Conservation (phyloP, 1,139 yeast species). For the Wickerhamiella pararugosa region DNA sequence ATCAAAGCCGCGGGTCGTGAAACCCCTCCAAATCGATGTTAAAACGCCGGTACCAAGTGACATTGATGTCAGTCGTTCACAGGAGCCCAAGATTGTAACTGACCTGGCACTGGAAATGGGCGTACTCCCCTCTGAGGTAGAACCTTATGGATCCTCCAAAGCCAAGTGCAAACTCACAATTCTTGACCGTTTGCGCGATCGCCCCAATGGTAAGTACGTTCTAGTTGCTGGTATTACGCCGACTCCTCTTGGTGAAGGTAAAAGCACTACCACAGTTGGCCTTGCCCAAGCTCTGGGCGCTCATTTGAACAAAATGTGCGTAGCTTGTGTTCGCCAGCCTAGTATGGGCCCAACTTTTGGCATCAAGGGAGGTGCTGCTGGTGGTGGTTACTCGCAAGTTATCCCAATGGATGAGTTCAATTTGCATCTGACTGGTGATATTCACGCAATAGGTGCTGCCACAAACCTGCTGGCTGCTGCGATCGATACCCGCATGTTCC, state of each 20-base stretch:
- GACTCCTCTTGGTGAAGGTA: conserved; percentile 97
- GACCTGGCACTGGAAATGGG: conserved; percentile 78
- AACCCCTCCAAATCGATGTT: conserved; percentile 52
- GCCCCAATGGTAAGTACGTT: conserved; percentile 73
- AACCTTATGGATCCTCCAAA: conserved; percentile 80
- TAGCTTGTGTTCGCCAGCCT: conserved; percentile 96
- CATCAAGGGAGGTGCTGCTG: conserved; percentile 98
- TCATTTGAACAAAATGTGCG: conserved; percentile 68
- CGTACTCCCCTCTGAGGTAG: conserved; percentile 64
- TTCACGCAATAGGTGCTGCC: conserved; percentile 94
- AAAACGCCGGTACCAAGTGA: conserved; percentile 89
- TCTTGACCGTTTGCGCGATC: conserved; percentile 50
- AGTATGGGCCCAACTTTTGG: conserved; percentile 99
- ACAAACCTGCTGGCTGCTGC: conserved; percentile 95
- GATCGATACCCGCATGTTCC: conserved; percentile 94
- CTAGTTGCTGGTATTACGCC: conserved; percentile 97
- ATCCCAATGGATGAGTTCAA: conserved; percentile 99
- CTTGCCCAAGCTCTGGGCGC: conserved; percentile 98
- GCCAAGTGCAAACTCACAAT: conserved; percentile 74
- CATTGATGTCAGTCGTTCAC: conserved; percentile 78
- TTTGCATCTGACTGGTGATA: conserved; percentile 96
- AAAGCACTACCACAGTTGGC: conserved; percentile 93
- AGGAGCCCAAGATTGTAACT: conserved; percentile 68
- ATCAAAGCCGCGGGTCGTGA: conserved; percentile 22
- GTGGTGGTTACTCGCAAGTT: conserved; percentile 97